Percentiles rank a stretch among this genome's conserved stretches.
phyloP scores from a whole-genome alignment of 1,284 basidiomycete genomes.

The Ustilago curta region DNA sequence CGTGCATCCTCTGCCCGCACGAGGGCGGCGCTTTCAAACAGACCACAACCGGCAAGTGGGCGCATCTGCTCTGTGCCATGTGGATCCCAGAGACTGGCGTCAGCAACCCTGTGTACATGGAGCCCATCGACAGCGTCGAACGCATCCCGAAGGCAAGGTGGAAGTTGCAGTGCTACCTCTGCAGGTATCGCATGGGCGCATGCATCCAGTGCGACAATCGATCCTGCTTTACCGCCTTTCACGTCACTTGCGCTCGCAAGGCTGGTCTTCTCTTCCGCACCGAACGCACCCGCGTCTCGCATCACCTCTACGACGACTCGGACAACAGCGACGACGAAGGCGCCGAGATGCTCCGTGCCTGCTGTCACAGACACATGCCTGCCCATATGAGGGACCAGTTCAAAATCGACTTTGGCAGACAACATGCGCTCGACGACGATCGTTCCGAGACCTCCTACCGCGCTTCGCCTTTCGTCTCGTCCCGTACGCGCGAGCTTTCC shows the following conservation, averaged over 20 bases:
- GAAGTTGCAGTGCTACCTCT: conserved; percentile 89
- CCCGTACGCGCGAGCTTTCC: conserved; percentile 48
- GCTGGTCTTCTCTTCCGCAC: conserved; percentile 62
- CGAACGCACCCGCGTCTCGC: conserved; percentile 50
- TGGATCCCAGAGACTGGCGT: conserved; percentile 97
- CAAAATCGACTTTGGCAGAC: conserved; percentile 43
- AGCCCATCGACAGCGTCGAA: conserved; percentile 92
- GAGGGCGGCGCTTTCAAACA: conserved; percentile 99
- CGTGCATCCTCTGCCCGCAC: conserved; percentile 92
- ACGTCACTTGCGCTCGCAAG: conserved; percentile 88
- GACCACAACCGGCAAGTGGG: conserved; percentile 92
- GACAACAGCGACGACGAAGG: conserved; percentile 50
- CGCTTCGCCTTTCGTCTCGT: conserved; percentile 30
- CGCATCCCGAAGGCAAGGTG: conserved; percentile 89
- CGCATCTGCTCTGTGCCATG: conserved; percentile 94
- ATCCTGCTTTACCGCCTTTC: conserved; percentile 92
- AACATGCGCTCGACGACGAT: conserved; percentile 30
- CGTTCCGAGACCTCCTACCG: conserved; percentile 37
- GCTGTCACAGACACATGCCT: conserved; percentile 66
- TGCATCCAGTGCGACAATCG: conserved; percentile 96
- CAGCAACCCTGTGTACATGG: conserved; percentile 97
- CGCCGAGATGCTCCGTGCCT: conserved; percentile 53
- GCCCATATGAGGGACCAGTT: conserved; percentile 40
- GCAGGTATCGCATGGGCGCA: conserved; percentile 83
- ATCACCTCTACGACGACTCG: conserved; percentile 46